phyloP scores from a whole-genome alignment of 495 filamentous ascomycete genomes.

The Neurospora sp. region DNA sequence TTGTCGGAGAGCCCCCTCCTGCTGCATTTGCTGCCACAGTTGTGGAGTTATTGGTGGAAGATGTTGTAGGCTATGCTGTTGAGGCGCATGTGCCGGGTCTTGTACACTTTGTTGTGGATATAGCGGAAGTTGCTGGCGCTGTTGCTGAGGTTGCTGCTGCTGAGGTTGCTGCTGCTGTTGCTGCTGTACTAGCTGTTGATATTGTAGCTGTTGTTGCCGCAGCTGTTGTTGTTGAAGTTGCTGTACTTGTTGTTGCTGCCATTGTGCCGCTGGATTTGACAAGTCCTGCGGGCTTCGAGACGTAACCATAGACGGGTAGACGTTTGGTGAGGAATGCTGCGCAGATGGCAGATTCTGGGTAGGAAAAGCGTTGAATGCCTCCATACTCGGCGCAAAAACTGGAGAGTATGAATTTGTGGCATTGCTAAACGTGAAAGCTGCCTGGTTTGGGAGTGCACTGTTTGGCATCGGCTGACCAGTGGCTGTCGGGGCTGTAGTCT shows the following conservation, averaged over 20 bases:
- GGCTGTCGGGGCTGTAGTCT: not conserved
- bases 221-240: slow-evolving; percentile 21
- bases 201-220: slow-evolving; percentile 9
- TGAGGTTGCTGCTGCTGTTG: slow-evolving; percentile 9
- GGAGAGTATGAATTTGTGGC: not conserved
- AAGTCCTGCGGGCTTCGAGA: not conserved
- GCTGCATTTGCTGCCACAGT: not conserved
- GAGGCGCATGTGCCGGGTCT: not conserved
- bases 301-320: not conserved
- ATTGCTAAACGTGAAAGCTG: not conserved
- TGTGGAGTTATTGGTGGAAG: slow-evolving; percentile 1
- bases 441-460: not conserved
- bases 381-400: not conserved
- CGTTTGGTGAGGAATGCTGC: not conserved
- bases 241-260: slow-evolving; percentile 13
- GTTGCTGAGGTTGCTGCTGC: slow-evolving; percentile 8
- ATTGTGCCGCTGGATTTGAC: not conserved
- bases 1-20: not conserved
- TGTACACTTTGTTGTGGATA: not conserved
- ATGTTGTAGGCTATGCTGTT: not conserved
- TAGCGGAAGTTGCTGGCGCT: slow-evolving; percentile 1
- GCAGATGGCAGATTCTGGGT: not conserved
- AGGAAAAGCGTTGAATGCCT: not conserved
- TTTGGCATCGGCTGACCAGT: not conserved
- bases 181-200: slow-evolving; percentile 8